These are phyloP conservation scores for Pholiota adiposa DNA, from an alignment of 1,284 basidiomycete genomes.

Conservation along the genomic window DNA sequence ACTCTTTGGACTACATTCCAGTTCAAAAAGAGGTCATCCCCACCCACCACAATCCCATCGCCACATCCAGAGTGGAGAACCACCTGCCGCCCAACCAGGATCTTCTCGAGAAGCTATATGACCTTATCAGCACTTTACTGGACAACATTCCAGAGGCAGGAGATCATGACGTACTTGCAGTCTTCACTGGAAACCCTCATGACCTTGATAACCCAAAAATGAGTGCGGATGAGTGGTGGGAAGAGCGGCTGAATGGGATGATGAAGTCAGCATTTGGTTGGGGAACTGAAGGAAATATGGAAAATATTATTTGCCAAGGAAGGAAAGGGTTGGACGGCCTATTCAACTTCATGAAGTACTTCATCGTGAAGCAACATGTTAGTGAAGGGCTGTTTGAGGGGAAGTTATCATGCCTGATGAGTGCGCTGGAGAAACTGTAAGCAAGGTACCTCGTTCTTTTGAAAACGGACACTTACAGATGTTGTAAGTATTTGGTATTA, in stretches of 20 bases:
- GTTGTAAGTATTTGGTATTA: too few relatives aligned
- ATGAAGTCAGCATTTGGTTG: slow-evolving; percentile 26
- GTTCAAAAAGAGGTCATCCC: too few relatives aligned
- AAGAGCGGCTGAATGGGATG: slow-evolving; percentile 18
- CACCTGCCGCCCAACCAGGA: too few relatives aligned
- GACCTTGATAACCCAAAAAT: not conserved
- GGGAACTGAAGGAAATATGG: slow-evolving; percentile 21
- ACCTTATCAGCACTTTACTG: too few relatives aligned
- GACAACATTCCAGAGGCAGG: not conserved
- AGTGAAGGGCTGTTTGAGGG: slow-evolving; percentile 24
- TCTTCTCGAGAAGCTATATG: too few relatives aligned
- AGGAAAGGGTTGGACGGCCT: slow-evolving; percentile 24
- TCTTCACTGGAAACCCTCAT: not conserved
- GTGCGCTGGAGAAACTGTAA: too few relatives aligned
- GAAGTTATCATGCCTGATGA: slow-evolving; percentile 23
- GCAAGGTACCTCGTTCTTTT: too few relatives aligned
- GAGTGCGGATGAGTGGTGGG: slow-evolving; percentile 23
- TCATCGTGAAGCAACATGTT: slow-evolving; percentile 22
- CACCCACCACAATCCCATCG: too few relatives aligned
- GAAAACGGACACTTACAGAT: too few relatives aligned
- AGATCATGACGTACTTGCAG: not conserved
- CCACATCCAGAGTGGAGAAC: too few relatives aligned
- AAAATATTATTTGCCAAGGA: slow-evolving; percentile 19
- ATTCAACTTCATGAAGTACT: slow-evolving; percentile 22
- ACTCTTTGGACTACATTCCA: too few relatives aligned